A percentile compares a stretch with the other conserved stretches of the same genome.
Evolutionary conservation across 2,329 filamentous ascomycete species (phyloP).

Genomic region (Rhynchosporium graminicola): DNA sequence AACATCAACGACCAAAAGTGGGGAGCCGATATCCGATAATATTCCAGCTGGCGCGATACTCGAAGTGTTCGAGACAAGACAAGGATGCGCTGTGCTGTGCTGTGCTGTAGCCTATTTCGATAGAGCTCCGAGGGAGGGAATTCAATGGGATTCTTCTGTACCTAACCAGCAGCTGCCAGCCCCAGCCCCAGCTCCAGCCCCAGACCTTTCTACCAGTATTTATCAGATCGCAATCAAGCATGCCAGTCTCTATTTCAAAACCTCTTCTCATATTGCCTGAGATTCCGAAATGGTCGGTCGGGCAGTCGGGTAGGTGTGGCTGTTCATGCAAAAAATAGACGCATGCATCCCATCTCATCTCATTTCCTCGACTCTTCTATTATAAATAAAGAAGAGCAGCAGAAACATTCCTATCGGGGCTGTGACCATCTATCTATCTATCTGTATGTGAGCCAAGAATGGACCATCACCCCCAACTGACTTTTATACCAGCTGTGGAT

Average conservation of each 20-base stretch:
- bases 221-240: slow-evolving; percentile 5
- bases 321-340: slow-evolving; percentile 1
- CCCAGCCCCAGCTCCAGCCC: neutral
- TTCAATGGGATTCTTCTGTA: neutral
- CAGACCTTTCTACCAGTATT: too few species aligned
- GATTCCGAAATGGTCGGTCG: neutral
- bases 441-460: neutral
- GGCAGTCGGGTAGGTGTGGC: neutral
- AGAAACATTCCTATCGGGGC: neutral
- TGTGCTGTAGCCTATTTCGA: neutral
- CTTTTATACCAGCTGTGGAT: neutral
- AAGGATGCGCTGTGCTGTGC: neutral
- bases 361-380: neutral
- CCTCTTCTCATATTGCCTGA: neutral
- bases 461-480: neutral
- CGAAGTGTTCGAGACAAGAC: neutral
- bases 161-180: neutral
- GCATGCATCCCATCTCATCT: neutral
- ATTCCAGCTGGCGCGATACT: neutral
- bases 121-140: neutral
- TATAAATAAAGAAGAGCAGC: neutral
- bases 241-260: slow-evolving; percentile 5
- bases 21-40: neutral
- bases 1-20: neutral
- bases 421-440: slow-evolving; percentile 1